A percentile compares a stretch with the other conserved stretches of the same genome.
Evolutionary conservation across 306 rosid species (phyloP).

Genomic region (Inga leiocalycina): DNA sequence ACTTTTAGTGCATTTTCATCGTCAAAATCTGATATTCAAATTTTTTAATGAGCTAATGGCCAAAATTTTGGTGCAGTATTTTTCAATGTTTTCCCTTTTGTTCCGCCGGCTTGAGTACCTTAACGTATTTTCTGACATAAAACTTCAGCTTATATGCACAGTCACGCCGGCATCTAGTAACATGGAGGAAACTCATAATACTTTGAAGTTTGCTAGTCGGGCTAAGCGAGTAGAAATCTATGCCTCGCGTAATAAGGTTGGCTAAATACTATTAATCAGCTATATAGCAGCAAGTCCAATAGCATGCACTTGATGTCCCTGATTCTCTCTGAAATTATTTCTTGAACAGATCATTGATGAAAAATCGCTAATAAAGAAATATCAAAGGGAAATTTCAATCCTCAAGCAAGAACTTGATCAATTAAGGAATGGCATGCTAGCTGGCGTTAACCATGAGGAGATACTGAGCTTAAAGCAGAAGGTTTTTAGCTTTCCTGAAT

Average conservation of each 20-base stretch:
- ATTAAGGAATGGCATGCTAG: constrained; percentile 77
- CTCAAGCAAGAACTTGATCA: constrained; percentile 98
- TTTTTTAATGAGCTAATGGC: background rate
- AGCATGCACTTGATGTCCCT: constrained; percentile 27
- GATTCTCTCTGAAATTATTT: constrained; percentile 32
- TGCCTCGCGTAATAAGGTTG: constrained; percentile 95
- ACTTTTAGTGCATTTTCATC: constrained; percentile 10
- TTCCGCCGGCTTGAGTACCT: no score
- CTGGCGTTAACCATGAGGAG: constrained; percentile 91
- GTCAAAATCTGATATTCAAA: constrained; percentile 21
- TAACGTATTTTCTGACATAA: no score
- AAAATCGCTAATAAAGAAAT: constrained; percentile 94
- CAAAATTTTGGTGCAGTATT: constrained; percentile 14
- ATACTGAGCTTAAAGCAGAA: constrained; percentile 80
- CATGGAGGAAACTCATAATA: constrained; percentile 99
- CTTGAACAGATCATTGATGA: constrained; percentile 87
- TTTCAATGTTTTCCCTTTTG: constrained; percentile 16
- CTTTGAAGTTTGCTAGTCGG: constrained; percentile 98
- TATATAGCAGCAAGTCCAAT: constrained; percentile 17
- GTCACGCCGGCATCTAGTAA: constrained; percentile 99
- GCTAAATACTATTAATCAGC: constrained; percentile 25
- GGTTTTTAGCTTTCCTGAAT: constrained; percentile 51
- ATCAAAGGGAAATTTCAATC: constrained; percentile 91
- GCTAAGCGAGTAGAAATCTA: constrained; percentile 97
- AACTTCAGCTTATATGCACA: constrained; percentile 93